Percentiles rank a stretch among this genome's conserved stretches.
phyloP scores from a whole-genome alignment of 306 rosid species.

The Fragaria ananassa region DNA sequence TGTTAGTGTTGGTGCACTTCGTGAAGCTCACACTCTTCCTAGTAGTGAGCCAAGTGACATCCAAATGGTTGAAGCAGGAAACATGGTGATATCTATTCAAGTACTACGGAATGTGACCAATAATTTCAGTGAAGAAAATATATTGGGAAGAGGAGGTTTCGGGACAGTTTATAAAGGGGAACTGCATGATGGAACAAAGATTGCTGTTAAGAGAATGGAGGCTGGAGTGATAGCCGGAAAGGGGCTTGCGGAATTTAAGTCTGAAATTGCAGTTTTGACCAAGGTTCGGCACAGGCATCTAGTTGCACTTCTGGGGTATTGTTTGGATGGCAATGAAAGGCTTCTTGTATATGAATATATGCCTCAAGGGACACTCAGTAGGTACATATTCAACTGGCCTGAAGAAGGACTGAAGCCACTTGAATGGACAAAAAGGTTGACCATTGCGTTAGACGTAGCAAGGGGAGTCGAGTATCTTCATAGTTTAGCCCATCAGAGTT shows the following conservation, averaged over 20 bases:
- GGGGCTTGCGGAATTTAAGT: conserved; percentile 69
- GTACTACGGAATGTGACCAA: conserved; percentile 69
- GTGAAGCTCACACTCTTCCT: conserved; percentile 54
- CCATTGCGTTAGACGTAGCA: conserved; percentile 81
- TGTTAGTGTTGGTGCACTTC: conserved; percentile 70
- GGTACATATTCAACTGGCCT: conserved; percentile 75
- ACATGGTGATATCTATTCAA: conserved; percentile 90
- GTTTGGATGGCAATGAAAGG: conserved; percentile 86
- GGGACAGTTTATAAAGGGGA: conserved; percentile 87
- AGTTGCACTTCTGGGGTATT: conserved; percentile 87
- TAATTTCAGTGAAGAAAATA: conserved; percentile 67
- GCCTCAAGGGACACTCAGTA: conserved; percentile 93
- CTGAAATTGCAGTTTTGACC: conserved; percentile 86
- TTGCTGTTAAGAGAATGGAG: conserved; percentile 90
- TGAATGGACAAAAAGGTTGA: conserved; percentile 71
- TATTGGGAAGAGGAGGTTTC: conserved; percentile 82
- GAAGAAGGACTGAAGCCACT: conserved; percentile 76
- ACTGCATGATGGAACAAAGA: conserved; percentile 78
- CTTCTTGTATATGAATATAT: conserved; percentile 87
- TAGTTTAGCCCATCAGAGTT: conserved; percentile 91
- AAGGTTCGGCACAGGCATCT: conserved; percentile 90
- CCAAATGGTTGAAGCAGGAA: conserved; percentile 90
- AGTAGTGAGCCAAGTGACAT: conserved; percentile 64
- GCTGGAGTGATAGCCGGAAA: conserved; percentile 71
- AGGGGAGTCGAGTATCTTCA: conserved; percentile 94